These are phyloP conservation scores for Jackrogersella multiformis DNA, from an alignment of 495 filamentous ascomycete genomes.

Conservation along the genomic window DNA sequence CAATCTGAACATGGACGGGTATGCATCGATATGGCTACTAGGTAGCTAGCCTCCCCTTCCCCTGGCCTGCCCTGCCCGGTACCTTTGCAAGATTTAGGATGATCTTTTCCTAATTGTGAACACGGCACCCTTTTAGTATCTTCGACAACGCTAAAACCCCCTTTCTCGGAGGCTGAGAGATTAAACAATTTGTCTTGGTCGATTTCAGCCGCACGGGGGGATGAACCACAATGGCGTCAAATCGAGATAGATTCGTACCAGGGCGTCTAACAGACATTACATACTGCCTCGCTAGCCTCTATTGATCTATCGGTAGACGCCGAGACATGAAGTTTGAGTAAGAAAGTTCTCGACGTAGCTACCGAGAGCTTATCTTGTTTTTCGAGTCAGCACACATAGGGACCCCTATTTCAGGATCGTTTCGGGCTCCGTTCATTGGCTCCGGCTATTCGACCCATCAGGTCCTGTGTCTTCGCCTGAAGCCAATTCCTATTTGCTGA, in stretches of 20 bases:
- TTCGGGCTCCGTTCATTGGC: conserved; percentile 4
- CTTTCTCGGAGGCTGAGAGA: too few relatives aligned
- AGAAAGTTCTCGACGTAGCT: neutral
- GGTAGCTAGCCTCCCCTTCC: too few relatives aligned
- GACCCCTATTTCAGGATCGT: conserved; percentile 17
- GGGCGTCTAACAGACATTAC: neutral
- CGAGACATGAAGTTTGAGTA: conserved; percentile 16
- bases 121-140: conserved; percentile 14
- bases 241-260: neutral
- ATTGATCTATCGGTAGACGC: conserved; percentile 8
- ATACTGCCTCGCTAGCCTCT: neutral
- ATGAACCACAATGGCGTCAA: neutral
- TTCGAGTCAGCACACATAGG: too few relatives aligned
- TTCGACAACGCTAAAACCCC: conserved; percentile 5
- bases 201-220: conserved; percentile 37
- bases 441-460: conserved; percentile 22
- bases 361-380: too few relatives aligned
- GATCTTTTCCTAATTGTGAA: conserved; percentile 12
- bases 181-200: conserved; percentile 13
- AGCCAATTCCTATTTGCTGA: conserved; percentile 10
- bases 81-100: conserved; percentile 24
- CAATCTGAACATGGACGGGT: conserved; percentile 21
- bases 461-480: conserved; percentile 2
- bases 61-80: conserved; percentile 24
- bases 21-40: conserved; percentile 8